phyloP scores from a whole-genome alignment of 2,329 filamentous ascomycete genomes.

The Microcyclospora pomicola region DNA sequence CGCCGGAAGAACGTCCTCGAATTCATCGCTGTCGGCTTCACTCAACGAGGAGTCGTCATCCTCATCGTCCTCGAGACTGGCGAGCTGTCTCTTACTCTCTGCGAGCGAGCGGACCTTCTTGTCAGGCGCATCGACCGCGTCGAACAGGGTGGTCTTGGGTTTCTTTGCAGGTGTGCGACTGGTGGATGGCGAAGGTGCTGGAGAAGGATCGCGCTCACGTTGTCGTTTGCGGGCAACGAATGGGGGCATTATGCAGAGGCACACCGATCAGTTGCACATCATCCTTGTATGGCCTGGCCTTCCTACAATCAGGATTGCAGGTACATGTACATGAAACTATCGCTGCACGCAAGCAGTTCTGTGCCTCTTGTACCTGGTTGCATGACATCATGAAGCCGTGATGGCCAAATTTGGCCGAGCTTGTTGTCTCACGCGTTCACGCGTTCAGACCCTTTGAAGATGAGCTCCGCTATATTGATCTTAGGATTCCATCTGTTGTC shows the following conservation, averaged over 20 bases:
- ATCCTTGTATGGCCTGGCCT: too few species aligned
- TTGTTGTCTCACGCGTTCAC: too few species aligned
- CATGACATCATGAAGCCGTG: too few species aligned
- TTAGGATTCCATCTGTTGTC: too few species aligned
- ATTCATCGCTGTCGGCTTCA: conserved; percentile 34
- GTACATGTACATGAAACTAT: too few species aligned
- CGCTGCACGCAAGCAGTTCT: conserved; percentile 2
- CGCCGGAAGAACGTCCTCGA: conserved; percentile 32
- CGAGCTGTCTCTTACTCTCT: conserved; percentile 23
- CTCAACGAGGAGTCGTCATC: conserved; percentile 28
- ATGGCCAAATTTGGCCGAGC: too few species aligned
- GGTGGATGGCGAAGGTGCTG: conserved; percentile 20
- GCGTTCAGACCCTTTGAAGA: too few species aligned
- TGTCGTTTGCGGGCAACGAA: conserved; percentile 45
- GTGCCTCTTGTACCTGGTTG: too few species aligned
- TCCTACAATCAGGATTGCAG: too few species aligned
- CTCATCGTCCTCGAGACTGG: conserved; percentile 25
- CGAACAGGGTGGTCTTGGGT: conserved; percentile 30
- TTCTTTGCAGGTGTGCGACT: conserved; percentile 16
- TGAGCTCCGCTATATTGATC: too few species aligned
- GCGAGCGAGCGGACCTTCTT: conserved; percentile 12
- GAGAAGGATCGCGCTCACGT: conserved; percentile 31
- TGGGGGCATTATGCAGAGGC: conserved; percentile 46
- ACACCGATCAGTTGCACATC: too few species aligned
- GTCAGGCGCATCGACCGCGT: conserved; percentile 29